These are phyloP conservation scores for Clonostachys chloroleuca DNA, from an alignment of 2,329 filamentous ascomycete species.

Conservation along the genomic window DNA sequence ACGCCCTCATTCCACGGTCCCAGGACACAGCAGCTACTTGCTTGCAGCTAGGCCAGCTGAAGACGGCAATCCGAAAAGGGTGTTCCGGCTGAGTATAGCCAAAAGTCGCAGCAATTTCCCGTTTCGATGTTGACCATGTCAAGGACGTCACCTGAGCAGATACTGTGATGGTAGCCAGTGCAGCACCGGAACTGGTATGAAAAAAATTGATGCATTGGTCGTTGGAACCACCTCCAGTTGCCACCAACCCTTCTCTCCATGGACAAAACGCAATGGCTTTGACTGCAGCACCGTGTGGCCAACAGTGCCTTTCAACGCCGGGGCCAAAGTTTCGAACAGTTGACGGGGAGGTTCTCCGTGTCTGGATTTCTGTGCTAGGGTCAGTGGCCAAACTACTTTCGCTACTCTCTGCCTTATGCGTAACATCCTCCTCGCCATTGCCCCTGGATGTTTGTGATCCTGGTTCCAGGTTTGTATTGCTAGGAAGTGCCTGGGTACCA, in stretches of 20 bases:
- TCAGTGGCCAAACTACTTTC: background rate
- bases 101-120: constrained; percentile 90
- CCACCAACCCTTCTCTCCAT: constrained; percentile 83
- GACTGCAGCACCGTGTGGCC: constrained; percentile 80
- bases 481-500: background rate
- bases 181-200: constrained; percentile 77
- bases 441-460: background rate
- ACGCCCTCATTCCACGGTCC: constrained; percentile 72
- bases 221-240: constrained; percentile 88
- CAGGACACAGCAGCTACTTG: constrained; percentile 83
- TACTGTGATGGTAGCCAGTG: constrained; percentile 86
- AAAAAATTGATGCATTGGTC: constrained; percentile 97
- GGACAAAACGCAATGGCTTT: constrained; percentile 97
- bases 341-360: constrained; percentile 18
- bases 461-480: too few relatives aligned
- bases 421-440: background rate
- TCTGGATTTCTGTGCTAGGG: constrained; percentile 15
- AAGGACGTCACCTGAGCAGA: constrained; percentile 90
- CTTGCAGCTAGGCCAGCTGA: constrained; percentile 88
- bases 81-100: constrained; percentile 91
- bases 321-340: constrained; percentile 42
- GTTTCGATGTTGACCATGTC: constrained; percentile 80
- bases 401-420: constrained; percentile 1
- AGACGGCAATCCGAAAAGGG: constrained; percentile 83
- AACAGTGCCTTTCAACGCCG: constrained; percentile 64